These are phyloP conservation scores for Fusarium bactridioides DNA, from an alignment of 2,329 filamentous ascomycete genomes.

Conservation along the genomic window DNA sequence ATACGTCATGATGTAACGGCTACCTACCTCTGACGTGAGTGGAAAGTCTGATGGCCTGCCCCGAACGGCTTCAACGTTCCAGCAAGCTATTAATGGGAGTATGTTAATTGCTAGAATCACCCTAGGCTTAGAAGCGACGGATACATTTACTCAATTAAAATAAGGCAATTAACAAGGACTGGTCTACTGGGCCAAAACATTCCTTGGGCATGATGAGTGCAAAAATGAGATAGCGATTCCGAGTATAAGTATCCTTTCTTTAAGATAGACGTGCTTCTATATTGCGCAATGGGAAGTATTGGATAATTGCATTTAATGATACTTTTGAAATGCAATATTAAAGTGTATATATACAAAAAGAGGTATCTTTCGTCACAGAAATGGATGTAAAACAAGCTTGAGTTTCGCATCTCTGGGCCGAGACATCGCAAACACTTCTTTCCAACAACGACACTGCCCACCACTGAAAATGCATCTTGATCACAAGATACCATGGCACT, in stretches of 20 bases:
- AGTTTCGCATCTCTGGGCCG: not conserved
- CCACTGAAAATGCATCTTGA: not conserved
- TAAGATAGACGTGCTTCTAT: rapidly evolving
- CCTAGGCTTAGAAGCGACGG: too few species aligned
- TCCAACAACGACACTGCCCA: not conserved
- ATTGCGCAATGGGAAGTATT: rapidly evolving
- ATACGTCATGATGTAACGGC: constrained; percentile 25
- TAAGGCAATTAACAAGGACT: not conserved
- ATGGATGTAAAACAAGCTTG: not conserved
- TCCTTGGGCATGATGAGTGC: too few species aligned
- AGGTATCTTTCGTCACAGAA: not conserved
- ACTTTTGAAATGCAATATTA: not conserved
- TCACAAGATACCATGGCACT: not conserved
- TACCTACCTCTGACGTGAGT: constrained; percentile 9
- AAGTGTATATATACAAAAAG: not conserved
- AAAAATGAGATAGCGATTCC: not conserved
- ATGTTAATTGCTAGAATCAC: rapidly evolving
- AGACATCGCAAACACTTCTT: not conserved
- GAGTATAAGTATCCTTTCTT: rapidly evolving
- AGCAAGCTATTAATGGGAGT: rapidly evolving
- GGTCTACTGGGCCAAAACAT: not conserved
- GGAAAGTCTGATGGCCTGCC: not conserved
- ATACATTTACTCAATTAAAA: not conserved
- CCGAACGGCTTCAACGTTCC: rapidly evolving
- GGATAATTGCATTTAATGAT: not conserved